Evolutionary conservation across 2,329 filamentous ascomycete species (phyloP).

Genomic region (Biscogniauxia mediterranea): DNA sequence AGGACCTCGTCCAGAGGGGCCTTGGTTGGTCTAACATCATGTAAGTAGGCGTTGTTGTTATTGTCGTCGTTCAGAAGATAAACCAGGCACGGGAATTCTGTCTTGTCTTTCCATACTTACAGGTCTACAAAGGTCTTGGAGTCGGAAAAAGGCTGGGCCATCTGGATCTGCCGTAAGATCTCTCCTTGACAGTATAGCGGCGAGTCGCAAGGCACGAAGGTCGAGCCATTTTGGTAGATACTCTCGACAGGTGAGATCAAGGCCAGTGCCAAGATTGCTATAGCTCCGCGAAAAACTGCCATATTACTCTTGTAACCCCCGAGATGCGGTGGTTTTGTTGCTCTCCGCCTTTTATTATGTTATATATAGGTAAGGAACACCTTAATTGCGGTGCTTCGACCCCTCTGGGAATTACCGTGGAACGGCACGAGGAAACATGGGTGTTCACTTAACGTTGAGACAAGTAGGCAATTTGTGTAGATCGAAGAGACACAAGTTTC

Average conservation of each 20-base stretch:
- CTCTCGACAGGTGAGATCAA: conserved; percentile 34
- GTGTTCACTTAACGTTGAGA: too few species aligned
- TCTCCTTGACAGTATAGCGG: conserved; percentile 67
- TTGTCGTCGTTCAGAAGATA: too few species aligned
- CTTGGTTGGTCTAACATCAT: conserved; percentile 52
- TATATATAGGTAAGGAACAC: neutral
- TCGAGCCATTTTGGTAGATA: conserved; percentile 59
- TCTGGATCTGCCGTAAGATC: conserved; percentile 59
- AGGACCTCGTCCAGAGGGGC: conserved; percentile 59
- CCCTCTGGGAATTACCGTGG: neutral
- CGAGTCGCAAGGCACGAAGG: conserved; percentile 64
- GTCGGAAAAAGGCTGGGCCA: conserved; percentile 62
- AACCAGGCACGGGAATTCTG: neutral
- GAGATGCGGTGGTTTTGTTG: neutral
- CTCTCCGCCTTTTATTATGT: neutral
- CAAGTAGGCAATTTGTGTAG: too few species aligned
- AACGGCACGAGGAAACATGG: neutral
- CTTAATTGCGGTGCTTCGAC: neutral
- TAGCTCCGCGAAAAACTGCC: conserved; percentile 5
- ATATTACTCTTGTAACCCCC: conserved; percentile 6
- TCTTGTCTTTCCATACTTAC: conserved; percentile 37
- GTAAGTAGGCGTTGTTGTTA: conserved; percentile 9
- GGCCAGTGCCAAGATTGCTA: conserved; percentile 18
- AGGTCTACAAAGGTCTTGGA: conserved; percentile 73
- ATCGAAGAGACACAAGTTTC: too few species aligned